Evolutionary conservation across 2,329 filamentous ascomycete genomes (phyloP).

Genomic region (Aschersonia sp.): DNA sequence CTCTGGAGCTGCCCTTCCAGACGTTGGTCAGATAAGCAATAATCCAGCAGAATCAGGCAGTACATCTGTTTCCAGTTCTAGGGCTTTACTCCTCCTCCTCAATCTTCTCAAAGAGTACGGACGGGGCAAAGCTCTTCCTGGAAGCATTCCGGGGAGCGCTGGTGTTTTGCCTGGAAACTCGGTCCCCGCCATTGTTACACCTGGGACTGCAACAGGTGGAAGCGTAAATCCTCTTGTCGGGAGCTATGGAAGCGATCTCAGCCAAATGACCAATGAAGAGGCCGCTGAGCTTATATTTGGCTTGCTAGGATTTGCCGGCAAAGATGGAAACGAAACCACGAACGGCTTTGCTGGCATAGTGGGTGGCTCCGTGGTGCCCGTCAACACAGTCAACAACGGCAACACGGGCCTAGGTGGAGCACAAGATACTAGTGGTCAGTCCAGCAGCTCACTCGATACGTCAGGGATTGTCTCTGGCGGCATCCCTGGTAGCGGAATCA

Average conservation of each 20-base stretch:
- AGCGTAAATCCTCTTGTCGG: not conserved
- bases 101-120: not conserved
- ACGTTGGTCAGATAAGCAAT: not conserved
- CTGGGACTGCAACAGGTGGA: not conserved
- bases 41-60: not conserved
- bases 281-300: not conserved
- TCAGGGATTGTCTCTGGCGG: too few species aligned
- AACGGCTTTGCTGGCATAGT: not conserved
- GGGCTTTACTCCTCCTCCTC: not conserved
- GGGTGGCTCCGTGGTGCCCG: not conserved
- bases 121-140: not conserved
- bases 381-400: too few species aligned
- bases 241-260: not conserved
- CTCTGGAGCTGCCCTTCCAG: not conserved
- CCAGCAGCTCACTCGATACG: too few species aligned
- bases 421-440: too few species aligned
- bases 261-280: not conserved
- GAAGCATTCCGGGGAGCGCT: not conserved
- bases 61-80: not conserved
- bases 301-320: not conserved
- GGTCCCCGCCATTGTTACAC: not conserved
- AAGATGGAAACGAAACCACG: not conserved
- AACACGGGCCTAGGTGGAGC: too few species aligned
- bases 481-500: not conserved
- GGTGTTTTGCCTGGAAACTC: not conserved